phyloP scores from a whole-genome alignment of 768 basidiomycete genomes.

The Terana coerulea region DNA sequence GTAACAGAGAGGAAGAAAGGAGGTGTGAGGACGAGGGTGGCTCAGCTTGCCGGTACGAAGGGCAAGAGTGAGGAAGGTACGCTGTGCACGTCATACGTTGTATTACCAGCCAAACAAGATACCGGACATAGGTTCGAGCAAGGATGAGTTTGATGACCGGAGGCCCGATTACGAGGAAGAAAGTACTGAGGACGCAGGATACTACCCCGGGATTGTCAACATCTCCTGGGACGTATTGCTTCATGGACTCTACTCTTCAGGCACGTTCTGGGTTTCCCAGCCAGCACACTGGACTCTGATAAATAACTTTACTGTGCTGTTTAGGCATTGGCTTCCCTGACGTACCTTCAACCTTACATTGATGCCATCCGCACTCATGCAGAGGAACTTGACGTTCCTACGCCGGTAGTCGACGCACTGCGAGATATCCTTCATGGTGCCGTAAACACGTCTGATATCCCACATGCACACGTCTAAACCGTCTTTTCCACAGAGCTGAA shows the following conservation, averaged over 20 bases:
- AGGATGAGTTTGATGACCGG: slow-evolving; percentile 1
- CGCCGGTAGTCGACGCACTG: slow-evolving; percentile 83
- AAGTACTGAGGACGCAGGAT: slow-evolving; percentile 32
- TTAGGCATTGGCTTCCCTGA: slow-evolving; percentile 88
- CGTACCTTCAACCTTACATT: slow-evolving; percentile 78
- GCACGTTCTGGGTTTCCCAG: slow-evolving; percentile 29
- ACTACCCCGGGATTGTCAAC: slow-evolving; percentile 91
- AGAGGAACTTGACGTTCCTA: slow-evolving; percentile 74
- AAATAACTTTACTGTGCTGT: neutral
- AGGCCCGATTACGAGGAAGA: neutral
- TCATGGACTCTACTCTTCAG: slow-evolving; percentile 96
- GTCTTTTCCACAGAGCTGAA: slow-evolving; percentile 50
- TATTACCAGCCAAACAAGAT: too few relatives aligned
- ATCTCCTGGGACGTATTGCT: slow-evolving; percentile 95
- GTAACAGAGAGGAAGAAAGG: slow-evolving; percentile 46
- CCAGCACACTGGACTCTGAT: neutral
- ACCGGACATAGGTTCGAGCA: slow-evolving; percentile 4
- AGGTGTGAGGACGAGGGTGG: slow-evolving; percentile 47
- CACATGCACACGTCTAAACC: neutral
- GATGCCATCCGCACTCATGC: slow-evolving; percentile 72
- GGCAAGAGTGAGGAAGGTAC: slow-evolving; percentile 23
- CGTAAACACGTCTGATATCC: slow-evolving; percentile 17
- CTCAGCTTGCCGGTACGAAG: slow-evolving; percentile 46
- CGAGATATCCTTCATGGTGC: slow-evolving; percentile 65
- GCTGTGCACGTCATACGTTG: too few relatives aligned